Evolutionary conservation across 2,329 filamentous ascomycete genomes (phyloP), one percentile per base, ranked within the genome.

Genomic region (Penicillium rolfsii): DNA sequence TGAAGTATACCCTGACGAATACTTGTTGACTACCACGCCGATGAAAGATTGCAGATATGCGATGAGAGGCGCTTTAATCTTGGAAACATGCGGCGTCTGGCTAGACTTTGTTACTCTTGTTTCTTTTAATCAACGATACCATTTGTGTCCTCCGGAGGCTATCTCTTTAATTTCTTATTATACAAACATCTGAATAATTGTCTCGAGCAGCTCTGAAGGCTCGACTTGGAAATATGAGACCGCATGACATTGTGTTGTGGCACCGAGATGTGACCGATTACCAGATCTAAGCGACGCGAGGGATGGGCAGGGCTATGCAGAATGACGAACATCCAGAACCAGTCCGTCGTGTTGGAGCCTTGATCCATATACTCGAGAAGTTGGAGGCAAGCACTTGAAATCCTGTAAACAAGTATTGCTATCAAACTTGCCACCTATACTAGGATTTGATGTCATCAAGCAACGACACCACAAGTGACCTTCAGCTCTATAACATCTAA

Each of bases 101-200:
- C 36, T 46, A 57, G 46, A 64, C 59, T 57, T 54, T 52, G 48
- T 57, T 57, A 45, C 46, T 41, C 33, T 61, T 62, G 43, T 57
- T 41, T 41, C 33, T 61, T 62, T 40, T 57, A 58, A 67, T 63
- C 62, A 68, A 69, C 61, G 66, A 69, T 69, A 68, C 67, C 67
- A 67, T 60, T 59, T 63, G 60, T 62, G 49, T 50, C 22, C 55
- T 63, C 57, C 55, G 46, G 40, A 35, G 16, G 9, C 19, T 2
- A 9, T 6, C 16, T 19, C 2, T 5, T 4, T 28, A n/a, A 12
- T 24, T n/a, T n/a, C 8, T 9, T 16, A 2, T 16, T 14, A 26
- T 14, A 3, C 11, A 35, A 35, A n/a, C 7, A 50, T 22, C 22
- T 14, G 8, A 14, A 24, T 28, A 28, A n/a, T 14, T 46, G 24